Conservation (phyloP, 208 protist species). For the Trypanosoma scelopori region DNA sequence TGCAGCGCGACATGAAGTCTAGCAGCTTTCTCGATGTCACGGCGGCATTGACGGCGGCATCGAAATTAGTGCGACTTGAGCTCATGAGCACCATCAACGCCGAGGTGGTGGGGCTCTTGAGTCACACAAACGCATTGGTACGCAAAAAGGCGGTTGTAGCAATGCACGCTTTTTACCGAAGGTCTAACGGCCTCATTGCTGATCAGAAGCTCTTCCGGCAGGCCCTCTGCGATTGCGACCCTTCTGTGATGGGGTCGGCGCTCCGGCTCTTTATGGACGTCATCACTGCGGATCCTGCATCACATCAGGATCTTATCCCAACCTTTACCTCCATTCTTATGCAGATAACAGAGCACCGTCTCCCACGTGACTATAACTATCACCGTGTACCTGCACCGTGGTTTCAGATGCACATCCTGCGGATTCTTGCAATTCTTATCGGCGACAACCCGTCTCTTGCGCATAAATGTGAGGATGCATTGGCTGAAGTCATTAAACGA, state of each 20-base stretch:
- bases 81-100: slow-evolving; percentile 84
- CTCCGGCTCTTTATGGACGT: slow-evolving; percentile 85
- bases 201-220: slow-evolving; percentile 59
- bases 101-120: slow-evolving; percentile 60
- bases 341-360: slow-evolving; percentile 89
- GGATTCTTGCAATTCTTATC: slow-evolving; percentile 80
- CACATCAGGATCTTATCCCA: slow-evolving; percentile 83
- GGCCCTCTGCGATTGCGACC: slow-evolving; percentile 94
- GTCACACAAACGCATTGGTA: slow-evolving; percentile 68
- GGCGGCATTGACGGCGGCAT: slow-evolving; percentile 88
- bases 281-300: slow-evolving; percentile 30
- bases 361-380: slow-evolving; percentile 94
- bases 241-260: slow-evolving; percentile 94
- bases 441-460: slow-evolving; percentile 44
- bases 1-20: slow-evolving; percentile 92
- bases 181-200: slow-evolving; percentile 32
- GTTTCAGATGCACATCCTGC: slow-evolving; percentile 95
- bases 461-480: slow-evolving; percentile 65
- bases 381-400: slow-evolving; percentile 96
- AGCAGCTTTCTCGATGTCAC: slow-evolving; percentile 90
- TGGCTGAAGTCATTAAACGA: slow-evolving; percentile 87
- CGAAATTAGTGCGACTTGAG: slow-evolving; percentile 82
- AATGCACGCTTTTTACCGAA: slow-evolving; percentile 86
- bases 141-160: slow-evolving; percentile 93
- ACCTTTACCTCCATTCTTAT: slow-evolving; percentile 93